Conservation (phyloP, 2,329 filamentous ascomycete genomes). For the Penicillium sp. region DNA sequence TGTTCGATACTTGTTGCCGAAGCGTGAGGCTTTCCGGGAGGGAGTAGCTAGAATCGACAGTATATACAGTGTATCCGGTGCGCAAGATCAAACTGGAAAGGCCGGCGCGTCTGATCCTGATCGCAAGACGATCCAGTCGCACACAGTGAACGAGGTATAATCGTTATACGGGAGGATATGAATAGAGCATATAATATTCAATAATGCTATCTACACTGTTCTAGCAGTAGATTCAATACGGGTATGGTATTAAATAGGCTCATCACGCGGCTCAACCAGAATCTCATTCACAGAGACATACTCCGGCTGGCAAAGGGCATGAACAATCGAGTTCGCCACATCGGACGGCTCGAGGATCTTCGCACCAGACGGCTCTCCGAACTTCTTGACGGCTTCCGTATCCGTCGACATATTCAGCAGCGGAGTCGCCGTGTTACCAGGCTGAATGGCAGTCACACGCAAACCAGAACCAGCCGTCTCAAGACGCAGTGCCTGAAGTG, state of each 20-base stretch:
- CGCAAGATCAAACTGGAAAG: background rate
- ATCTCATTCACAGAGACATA: conserved; percentile 78
- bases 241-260: conserved; percentile 55
- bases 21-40: conserved; percentile 19
- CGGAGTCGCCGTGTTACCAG: conserved; percentile 70
- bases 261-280: conserved; percentile 69
- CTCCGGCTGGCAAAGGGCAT: conserved; percentile 66
- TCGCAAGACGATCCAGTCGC: background rate
- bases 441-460: conserved; percentile 69
- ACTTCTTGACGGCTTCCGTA: conserved; percentile 70
- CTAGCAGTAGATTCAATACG: background rate
- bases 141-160: background rate
- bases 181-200: background rate
- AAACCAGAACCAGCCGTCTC: conserved; percentile 71
- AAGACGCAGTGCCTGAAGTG: conserved; percentile 66
- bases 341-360: conserved; percentile 69
- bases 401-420: conserved; percentile 71
- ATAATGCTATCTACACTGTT: background rate
- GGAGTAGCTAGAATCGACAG: conserved; percentile 8
- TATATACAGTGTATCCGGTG: conserved; percentile 2
- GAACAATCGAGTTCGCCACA: conserved; percentile 67
- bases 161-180: background rate
- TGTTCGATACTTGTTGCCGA: conserved; percentile 36
- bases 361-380: conserved; percentile 67
- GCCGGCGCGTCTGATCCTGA: background rate